Evolutionary conservation across 371 early-diverging fungal genomes (phyloP).

Genomic region (Globomyces sp.): DNA sequence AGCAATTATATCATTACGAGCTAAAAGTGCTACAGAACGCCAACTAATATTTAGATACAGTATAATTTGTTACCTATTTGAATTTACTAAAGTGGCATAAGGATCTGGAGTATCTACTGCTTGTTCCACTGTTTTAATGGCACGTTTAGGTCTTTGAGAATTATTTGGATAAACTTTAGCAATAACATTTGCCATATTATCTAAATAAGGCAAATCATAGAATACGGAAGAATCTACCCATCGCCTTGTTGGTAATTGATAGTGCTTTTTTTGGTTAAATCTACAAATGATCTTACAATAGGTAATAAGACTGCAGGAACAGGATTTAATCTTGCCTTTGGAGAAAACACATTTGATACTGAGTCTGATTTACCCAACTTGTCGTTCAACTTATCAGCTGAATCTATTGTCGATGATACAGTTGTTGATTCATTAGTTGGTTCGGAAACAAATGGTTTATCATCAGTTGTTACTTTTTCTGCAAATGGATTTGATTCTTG

Average conservation of each 20-base stretch:
- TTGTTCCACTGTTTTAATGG: conserved; percentile 18
- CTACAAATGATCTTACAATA: neutral
- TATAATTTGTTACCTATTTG: conserved; percentile 13
- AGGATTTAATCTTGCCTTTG: neutral
- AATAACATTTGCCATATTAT: conserved; percentile 30
- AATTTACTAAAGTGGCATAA: conserved; percentile 18
- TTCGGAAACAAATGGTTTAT: neutral
- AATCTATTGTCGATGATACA: neutral
- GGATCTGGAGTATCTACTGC: conserved; percentile 19
- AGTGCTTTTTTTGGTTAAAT: neutral
- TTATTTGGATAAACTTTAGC: conserved; percentile 25
- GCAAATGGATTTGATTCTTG: neutral
- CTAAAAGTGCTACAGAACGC: conserved; percentile 30
- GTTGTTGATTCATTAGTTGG: too few species aligned
- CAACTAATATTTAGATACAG: conserved; percentile 27
- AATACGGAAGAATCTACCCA: conserved; percentile 35
- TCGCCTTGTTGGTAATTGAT: conserved; percentile 30
- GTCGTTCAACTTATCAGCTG: too few species aligned
- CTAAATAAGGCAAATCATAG: conserved; percentile 32
- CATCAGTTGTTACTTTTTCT: neutral
- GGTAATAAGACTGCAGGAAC: conserved; percentile 20
- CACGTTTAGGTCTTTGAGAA: conserved; percentile 12
- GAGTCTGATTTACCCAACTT: too few species aligned
- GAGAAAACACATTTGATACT: neutral
- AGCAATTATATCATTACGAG: conserved; percentile 24